A percentile compares a stretch with the other conserved stretches of the same genome.
phyloP scores from a whole-genome alignment of 495 filamentous ascomycete species.

The Penicillium maclennaniae region DNA sequence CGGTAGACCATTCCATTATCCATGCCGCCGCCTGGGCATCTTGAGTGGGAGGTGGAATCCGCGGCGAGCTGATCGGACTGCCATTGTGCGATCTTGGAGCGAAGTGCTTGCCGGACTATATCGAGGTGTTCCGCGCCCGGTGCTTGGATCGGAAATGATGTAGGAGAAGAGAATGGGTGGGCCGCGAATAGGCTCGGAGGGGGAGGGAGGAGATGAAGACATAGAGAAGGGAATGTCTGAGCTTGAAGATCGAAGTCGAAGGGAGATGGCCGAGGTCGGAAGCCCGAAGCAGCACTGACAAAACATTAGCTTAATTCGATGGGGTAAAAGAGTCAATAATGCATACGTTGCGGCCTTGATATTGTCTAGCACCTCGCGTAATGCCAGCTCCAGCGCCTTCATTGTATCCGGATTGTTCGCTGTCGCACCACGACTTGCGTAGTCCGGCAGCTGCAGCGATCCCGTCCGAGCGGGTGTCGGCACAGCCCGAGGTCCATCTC shows the following conservation, averaged over 20 bases:
- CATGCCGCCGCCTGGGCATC: conserved; percentile 22
- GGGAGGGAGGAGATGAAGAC: conserved; percentile 71
- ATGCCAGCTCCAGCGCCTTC: conserved; percentile 76
- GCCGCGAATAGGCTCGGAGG: conserved; percentile 71
- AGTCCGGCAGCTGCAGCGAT: conserved; percentile 52
- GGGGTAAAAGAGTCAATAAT: conserved; percentile 4
- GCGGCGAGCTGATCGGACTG: conserved; percentile 37
- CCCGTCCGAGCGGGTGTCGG: conserved; percentile 39
- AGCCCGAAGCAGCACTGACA: conserved; percentile 23
- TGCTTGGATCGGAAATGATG: conserved; percentile 70
- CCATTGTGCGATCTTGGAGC: conserved; percentile 62
- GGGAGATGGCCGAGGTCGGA: conserved; percentile 47
- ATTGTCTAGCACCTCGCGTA: conserved; percentile 74
- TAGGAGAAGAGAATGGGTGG: conserved; percentile 63
- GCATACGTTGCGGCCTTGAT: conserved; percentile 77
- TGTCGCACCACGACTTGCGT: conserved; percentile 53
- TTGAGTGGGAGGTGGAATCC: conserved; percentile 26
- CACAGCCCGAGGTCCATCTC: conserved; percentile 38
- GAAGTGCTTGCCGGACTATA: conserved; percentile 61
- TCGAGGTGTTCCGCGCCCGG: conserved; percentile 69
- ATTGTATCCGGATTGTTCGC: conserved; percentile 66
- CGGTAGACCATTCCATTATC: conserved; percentile 41
- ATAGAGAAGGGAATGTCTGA: conserved; percentile 77
- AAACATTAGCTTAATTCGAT: conserved; percentile 1
- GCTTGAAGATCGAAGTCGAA: conserved; percentile 82